phyloP scores from a whole-genome alignment of 2,329 filamentous ascomycete species.

The Pseudogymnoascus sp. region DNA sequence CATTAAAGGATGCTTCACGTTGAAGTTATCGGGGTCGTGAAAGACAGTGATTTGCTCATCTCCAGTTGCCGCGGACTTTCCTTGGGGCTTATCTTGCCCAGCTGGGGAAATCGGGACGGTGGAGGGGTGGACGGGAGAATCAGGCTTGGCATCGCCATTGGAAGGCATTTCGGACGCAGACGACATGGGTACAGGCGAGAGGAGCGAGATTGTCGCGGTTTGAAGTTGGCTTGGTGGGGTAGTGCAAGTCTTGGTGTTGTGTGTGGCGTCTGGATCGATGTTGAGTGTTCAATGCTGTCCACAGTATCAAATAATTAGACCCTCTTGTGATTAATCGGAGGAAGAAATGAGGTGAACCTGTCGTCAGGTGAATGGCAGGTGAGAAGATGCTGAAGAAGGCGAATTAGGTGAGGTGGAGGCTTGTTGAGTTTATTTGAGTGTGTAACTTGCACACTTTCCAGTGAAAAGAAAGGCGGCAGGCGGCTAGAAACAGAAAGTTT shows the following conservation, averaged over 20 bases:
- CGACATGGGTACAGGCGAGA: constrained; percentile 20
- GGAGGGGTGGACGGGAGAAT: constrained; percentile 57
- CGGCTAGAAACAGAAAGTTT: constrained; percentile 9
- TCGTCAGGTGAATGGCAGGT: background rate
- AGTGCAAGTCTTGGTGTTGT: constrained; percentile 13
- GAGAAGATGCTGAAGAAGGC: background rate
- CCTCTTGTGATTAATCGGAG: background rate
- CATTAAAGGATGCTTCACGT: constrained; percentile 96
- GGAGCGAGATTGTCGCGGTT: background rate
- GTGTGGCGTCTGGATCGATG: constrained; percentile 7
- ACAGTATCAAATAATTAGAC: background rate
- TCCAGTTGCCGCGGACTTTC: constrained; percentile 39
- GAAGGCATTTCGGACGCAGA: constrained; percentile 21
- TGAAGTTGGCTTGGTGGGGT: background rate
- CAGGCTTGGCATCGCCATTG: constrained; percentile 17
- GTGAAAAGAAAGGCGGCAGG: constrained; percentile 6
- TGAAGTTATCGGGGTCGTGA: constrained; percentile 98
- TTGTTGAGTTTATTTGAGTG: background rate
- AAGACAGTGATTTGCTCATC: constrained; percentile 83
- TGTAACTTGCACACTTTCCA: constrained; percentile 5
- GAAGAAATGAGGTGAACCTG: background rate
- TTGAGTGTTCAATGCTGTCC: background rate
- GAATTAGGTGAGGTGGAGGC: background rate
- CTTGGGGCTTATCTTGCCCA: constrained; percentile 49
- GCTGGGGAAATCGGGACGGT: constrained; percentile 62